Percentiles rank a stretch among this genome's conserved stretches.
These are phyloP conservation scores for Neoboletus subvelutipes DNA, from an alignment of 768 basidiomycete genomes.

Conservation along the genomic window DNA sequence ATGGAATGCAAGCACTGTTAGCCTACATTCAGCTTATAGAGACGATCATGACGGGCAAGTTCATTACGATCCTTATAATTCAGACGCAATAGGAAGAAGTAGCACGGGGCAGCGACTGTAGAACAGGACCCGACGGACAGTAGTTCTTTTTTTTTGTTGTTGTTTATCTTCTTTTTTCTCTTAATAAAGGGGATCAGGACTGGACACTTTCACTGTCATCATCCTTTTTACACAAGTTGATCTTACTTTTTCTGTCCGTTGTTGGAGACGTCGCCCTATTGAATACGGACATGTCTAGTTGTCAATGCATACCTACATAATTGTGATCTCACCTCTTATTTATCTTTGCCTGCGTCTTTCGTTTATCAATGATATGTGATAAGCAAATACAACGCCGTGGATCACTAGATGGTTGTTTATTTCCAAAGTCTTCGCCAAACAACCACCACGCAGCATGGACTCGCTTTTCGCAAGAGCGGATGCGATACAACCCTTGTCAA, in stretches of 20 bases:
- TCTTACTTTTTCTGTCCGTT: neutral
- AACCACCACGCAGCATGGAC: conserved; percentile 45
- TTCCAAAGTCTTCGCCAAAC: conserved; percentile 17
- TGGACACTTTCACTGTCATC: conserved; percentile 12
- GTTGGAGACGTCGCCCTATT: conserved; percentile 6
- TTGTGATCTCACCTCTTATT: conserved; percentile 6
- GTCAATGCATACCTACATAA: conserved; percentile 1
- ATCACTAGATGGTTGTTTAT: conserved; percentile 13
- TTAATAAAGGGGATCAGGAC: neutral
- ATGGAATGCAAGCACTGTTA: conserved; percentile 57
- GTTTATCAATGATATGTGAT: neutral
- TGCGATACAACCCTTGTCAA: conserved; percentile 48
- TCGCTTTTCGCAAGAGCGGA: conserved; percentile 70
- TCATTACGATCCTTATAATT: conserved; percentile 28
- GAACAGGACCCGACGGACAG: conserved; percentile 7
- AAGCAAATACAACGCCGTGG: no score
- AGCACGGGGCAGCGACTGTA: conserved; percentile 27
- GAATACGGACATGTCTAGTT: conserved; percentile 8
- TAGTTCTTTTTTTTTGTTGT: neutral
- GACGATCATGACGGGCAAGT: conserved; percentile 28
- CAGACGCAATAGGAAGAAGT: conserved; percentile 27
- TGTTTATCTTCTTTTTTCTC: neutral
- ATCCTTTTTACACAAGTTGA: neutral
- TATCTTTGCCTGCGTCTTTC: neutral
- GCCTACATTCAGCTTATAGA: conserved; percentile 42